Base-by-base conservation (phyloP, 2,329 filamentous ascomycete species). In the Paraconiothyrium sp. region DNA sequence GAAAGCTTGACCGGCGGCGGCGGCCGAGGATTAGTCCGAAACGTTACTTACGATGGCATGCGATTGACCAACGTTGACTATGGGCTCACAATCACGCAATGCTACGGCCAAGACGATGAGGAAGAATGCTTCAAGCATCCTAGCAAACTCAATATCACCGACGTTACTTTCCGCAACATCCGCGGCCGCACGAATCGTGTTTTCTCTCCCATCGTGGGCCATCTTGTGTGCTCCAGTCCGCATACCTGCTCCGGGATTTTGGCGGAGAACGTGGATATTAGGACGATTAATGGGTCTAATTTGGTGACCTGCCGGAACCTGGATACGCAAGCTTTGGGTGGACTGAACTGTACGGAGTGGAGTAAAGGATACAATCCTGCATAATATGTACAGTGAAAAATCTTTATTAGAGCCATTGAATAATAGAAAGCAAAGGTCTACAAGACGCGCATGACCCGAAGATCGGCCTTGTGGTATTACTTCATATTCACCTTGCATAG, bases 41-140 rank as follows among this genome's bases (percentile, higher is more conserved):
- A 92, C 72, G 83, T 91, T 61, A 91, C 89, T 0, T 91, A 89
- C 72, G 85, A 90, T 60, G 83, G 81, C 2, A 88, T 91, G 79
- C 71, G 78, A 44, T 81, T 89, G 62, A 76, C 82, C 41, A 89
- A 90, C 61, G 88, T 90, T 63, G 88, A 90, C 70, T 89, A 87
- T 68, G 86, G 86, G 2, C 86, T 90, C 64, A 85, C 88, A 62
- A 80, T 89, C 50, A 87, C 87, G 22, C 88, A 89, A 72, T 90
- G 87, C 79, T 89, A 89, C 62, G 86, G 86, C 9, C 86, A 89
- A 76, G 84, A 80, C 61, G 89, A 90, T 69, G 70, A 85, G 54
- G 88, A 86, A 2, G 80, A 88, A 22, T 90, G 88, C 77, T 83
- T 85, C 49, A 68, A 85, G 41, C 48, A 50, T 22, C 48, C 48